phyloP scores from a whole-genome alignment of 2,329 filamentous ascomycete species.

The Diaporthe velutina region DNA sequence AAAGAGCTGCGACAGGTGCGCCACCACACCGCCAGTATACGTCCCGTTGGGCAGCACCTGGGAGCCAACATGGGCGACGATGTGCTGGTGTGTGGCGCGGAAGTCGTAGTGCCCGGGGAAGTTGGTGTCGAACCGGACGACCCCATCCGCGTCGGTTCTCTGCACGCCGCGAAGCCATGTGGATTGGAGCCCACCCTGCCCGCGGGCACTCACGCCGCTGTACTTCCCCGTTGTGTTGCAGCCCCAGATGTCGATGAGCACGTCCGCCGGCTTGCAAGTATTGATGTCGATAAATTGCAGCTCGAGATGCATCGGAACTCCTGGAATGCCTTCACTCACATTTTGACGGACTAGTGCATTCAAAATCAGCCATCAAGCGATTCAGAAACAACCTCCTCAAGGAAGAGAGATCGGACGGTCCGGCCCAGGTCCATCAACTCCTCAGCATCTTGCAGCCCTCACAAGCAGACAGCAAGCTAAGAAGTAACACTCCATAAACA shows the following conservation, averaged over 20 bases:
- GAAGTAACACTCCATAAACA: no score
- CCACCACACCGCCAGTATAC: slow-evolving; percentile 45
- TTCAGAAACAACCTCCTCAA: no score
- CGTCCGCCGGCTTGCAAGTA: slow-evolving; percentile 56
- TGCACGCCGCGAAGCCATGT: slow-evolving; percentile 64
- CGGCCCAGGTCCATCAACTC: neutral
- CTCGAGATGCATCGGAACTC: slow-evolving; percentile 58
- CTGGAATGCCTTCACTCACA: slow-evolving; percentile 54
- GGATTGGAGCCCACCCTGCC: slow-evolving; percentile 47
- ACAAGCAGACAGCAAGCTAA: neutral
- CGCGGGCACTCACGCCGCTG: slow-evolving; percentile 49
- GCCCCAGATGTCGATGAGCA: slow-evolving; percentile 60
- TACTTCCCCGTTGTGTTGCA: slow-evolving; percentile 62
- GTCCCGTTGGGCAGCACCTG: slow-evolving; percentile 52
- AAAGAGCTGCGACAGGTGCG: slow-evolving; percentile 57
- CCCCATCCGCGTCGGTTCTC: slow-evolving; percentile 58
- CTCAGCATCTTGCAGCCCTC: neutral
- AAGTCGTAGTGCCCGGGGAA: slow-evolving; percentile 59
- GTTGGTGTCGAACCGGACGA: slow-evolving; percentile 61
- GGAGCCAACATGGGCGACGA: slow-evolving; percentile 53
- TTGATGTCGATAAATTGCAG: slow-evolving; percentile 60
- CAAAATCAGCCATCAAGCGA: slow-evolving; percentile 45
- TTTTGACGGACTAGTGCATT: slow-evolving; percentile 53
- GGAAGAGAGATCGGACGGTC: no score
- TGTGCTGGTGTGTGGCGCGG: slow-evolving; percentile 58